A percentile compares a stretch with the other conserved stretches of the same genome.
Conservation (phyloP, 495 filamentous ascomycete species). For the Lophiostoma macrostomum region DNA sequence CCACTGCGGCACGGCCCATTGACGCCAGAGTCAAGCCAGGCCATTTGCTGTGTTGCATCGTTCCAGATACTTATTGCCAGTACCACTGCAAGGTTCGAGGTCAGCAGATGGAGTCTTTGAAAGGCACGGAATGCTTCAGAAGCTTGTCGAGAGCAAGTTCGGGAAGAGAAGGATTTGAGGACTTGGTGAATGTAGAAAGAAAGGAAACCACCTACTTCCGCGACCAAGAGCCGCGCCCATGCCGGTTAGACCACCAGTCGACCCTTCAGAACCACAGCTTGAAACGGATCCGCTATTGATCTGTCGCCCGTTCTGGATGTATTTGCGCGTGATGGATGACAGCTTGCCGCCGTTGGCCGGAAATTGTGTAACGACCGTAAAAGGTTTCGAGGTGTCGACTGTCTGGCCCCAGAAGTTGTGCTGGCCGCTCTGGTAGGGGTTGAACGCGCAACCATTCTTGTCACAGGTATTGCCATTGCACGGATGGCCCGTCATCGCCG, state of each 20-base stretch:
- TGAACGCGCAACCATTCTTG: slow-evolving; percentile 75
- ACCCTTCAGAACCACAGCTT: slow-evolving; percentile 20
- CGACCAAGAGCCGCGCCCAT: slow-evolving; percentile 45
- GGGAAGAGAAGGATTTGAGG: slow-evolving; percentile 11
- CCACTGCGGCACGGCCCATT: slow-evolving; percentile 56
- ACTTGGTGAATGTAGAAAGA: slow-evolving; percentile 8
- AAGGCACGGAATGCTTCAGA: slow-evolving; percentile 3
- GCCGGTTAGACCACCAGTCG: slow-evolving; percentile 27
- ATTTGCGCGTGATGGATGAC: slow-evolving; percentile 66
- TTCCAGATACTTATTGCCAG: slow-evolving; percentile 63
- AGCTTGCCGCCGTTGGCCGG: slow-evolving; percentile 55
- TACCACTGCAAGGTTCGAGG: slow-evolving; percentile 46
- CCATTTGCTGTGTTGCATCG: slow-evolving; percentile 54
- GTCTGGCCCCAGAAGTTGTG: slow-evolving; percentile 58
- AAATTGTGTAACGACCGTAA: slow-evolving; percentile 75
- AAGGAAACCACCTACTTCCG: slow-evolving; percentile 44
- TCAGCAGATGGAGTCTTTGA: slow-evolving; percentile 12
- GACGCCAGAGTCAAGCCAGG: slow-evolving; percentile 55
- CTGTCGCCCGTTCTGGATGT: slow-evolving; percentile 64
- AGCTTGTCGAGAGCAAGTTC: slow-evolving; percentile 5
- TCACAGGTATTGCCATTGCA: slow-evolving; percentile 63
- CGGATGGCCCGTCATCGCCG: slow-evolving; percentile 60
- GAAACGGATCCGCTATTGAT: slow-evolving; percentile 42
- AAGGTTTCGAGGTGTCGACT: slow-evolving; percentile 59
- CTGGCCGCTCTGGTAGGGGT: slow-evolving; percentile 67